Conservation (phyloP, 345 rosid species). For the Rhodomyrtus tomentosa region DNA sequence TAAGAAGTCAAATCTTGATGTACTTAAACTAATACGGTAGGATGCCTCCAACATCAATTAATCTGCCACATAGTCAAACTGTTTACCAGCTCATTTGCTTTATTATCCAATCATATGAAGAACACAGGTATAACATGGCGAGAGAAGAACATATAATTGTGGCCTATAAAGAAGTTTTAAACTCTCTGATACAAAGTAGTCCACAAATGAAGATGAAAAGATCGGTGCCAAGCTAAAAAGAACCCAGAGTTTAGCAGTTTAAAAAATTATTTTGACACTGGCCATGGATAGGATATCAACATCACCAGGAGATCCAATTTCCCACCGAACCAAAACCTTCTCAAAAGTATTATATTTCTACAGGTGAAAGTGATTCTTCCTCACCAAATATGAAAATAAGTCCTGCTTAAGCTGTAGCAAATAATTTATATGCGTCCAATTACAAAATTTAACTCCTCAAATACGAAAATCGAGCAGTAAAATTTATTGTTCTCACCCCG, state of each 20-base stretch:
- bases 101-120: not conserved
- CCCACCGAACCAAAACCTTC: not conserved
- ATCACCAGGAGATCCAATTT: not conserved
- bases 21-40: not conserved
- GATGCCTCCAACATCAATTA: not conserved
- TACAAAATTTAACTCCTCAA: not conserved
- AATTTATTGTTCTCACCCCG: constrained; percentile 41
- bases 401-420: not conserved
- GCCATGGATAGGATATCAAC: not conserved
- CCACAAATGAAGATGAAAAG: not conserved
- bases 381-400: not conserved
- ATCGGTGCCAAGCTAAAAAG: not conserved
- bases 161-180: not conserved
- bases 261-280: not conserved
- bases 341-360: not conserved
- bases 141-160: not conserved
- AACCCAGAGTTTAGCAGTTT: not conserved
- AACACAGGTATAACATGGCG: not conserved
- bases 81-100: not conserved
- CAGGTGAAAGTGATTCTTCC: not conserved
- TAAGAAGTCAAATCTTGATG: not conserved
- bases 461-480: no score
- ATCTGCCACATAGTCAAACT: not conserved
- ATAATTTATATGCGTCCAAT: not conserved
- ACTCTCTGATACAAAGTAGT: not conserved